Percentiles rank a stretch among this genome's conserved stretches.
Evolutionary conservation across 2,329 filamentous ascomycete species (phyloP).

Genomic region (Lasiodiplodia citricola): DNA sequence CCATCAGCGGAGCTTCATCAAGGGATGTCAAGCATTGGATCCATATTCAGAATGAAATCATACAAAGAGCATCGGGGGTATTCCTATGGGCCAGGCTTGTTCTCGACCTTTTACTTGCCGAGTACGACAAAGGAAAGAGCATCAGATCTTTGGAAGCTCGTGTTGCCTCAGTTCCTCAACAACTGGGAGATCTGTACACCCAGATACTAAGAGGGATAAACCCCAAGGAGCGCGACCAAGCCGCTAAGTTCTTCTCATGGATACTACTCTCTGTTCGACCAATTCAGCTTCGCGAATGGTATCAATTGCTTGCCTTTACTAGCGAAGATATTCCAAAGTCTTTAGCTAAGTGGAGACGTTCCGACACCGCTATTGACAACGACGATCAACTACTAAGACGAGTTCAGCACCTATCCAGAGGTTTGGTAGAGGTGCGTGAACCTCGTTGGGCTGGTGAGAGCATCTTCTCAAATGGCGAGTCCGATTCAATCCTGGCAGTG

Average conservation of each 20-base stretch:
- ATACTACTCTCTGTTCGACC: not conserved
- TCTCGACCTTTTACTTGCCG: not conserved
- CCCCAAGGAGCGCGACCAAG: not conserved
- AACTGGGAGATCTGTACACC: not conserved
- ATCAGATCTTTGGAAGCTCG: not conserved
- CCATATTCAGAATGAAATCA: not conserved
- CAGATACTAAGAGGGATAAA: not conserved
- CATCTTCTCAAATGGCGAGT: too few relatives aligned
- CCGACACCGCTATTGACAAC: not conserved
- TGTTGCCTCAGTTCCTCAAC: not conserved
- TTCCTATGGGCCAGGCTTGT: not conserved
- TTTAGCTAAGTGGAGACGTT: not conserved
- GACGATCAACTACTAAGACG: not conserved
- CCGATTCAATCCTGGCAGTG: too few relatives aligned
- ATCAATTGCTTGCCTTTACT: not conserved
- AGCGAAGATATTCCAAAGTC: not conserved
- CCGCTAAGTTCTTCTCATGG: not conserved
- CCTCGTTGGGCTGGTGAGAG: too few relatives aligned
- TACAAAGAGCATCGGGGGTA: not conserved
- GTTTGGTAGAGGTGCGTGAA: not conserved
- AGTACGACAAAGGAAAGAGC: not conserved
- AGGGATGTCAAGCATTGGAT: fast-evolving
- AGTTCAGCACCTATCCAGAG: not conserved
- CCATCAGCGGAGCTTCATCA: not conserved
- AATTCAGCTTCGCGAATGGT: not conserved